Percentiles rank a stretch among this genome's conserved stretches.
Evolutionary conservation across 441 rosid species (phyloP).

Genomic region (Melastoma candidum): DNA sequence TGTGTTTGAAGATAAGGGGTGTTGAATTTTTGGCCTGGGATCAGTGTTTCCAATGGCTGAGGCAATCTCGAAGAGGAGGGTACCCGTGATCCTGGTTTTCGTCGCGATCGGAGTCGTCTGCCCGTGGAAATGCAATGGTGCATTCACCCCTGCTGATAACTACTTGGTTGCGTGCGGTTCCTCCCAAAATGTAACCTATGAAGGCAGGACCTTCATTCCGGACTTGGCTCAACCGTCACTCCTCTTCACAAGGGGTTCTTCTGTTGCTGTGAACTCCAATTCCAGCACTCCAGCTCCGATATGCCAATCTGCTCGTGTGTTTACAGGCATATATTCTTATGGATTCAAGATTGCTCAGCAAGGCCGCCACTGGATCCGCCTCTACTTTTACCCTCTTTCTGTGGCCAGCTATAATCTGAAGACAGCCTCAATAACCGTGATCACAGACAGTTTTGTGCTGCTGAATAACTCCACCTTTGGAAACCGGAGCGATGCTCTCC

Average conservation of each 20-base stretch:
- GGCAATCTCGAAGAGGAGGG: slow-evolving; percentile 35
- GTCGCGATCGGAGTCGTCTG: slow-evolving; percentile 27
- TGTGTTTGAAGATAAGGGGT: no score
- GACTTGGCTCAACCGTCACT: slow-evolving; percentile 55
- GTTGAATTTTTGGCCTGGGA: no score
- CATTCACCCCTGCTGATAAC: slow-evolving; percentile 57
- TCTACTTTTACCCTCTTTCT: slow-evolving; percentile 63
- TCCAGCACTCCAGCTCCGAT: slow-evolving; percentile 41
- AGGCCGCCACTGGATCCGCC: slow-evolving; percentile 97
- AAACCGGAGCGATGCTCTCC: slow-evolving; percentile 38
- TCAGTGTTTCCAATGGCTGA: slow-evolving; percentile 17
- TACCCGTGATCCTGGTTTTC: slow-evolving; percentile 23
- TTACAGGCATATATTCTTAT: slow-evolving; percentile 60
- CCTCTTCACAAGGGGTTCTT: slow-evolving; percentile 40
- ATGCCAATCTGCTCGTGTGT: slow-evolving; percentile 75
- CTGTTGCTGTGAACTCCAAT: slow-evolving; percentile 35
- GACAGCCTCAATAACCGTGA: slow-evolving; percentile 52
- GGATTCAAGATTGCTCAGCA: slow-evolving; percentile 45
- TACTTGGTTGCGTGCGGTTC: slow-evolving; percentile 84
- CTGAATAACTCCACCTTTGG: slow-evolving; percentile 70
- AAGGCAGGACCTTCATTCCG: slow-evolving; percentile 69
- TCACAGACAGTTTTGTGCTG: slow-evolving; percentile 71
- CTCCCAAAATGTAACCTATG: slow-evolving; percentile 49
- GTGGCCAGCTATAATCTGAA: slow-evolving; percentile 43
- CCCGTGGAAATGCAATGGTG: slow-evolving; percentile 26